Evolutionary conservation across 768 basidiomycete species (phyloP).

Genomic region (Boletus sp.): DNA sequence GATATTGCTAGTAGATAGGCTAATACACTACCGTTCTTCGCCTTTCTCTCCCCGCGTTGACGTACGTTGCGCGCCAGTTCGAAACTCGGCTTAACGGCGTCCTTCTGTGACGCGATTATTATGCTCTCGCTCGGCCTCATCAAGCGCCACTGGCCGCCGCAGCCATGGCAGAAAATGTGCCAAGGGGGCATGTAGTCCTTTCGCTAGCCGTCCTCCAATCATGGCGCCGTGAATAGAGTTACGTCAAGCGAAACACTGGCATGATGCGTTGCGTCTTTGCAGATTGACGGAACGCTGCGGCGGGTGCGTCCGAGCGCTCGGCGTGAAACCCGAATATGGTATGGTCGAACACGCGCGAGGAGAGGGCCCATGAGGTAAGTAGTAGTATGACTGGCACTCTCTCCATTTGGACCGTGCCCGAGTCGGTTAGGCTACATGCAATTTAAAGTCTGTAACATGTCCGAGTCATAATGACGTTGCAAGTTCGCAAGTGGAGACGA

Average conservation of each 20-base stretch:
- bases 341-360: not conserved
- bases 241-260: not conserved
- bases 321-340: not conserved
- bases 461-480: too few species aligned
- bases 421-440: not conserved
- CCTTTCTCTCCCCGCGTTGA: not conserved
- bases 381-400: too few species aligned
- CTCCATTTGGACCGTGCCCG: too few species aligned
- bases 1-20: slow-evolving; percentile 20
- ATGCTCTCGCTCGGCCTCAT: too few species aligned
- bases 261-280: not conserved
- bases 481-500: too few species aligned
- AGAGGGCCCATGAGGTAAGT: not conserved
- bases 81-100: not conserved
- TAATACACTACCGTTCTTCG: slow-evolving; percentile 8
- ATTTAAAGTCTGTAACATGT: too few species aligned
- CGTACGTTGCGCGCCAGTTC: not conserved
- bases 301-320: not conserved
- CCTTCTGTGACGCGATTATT: not conserved
- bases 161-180: too few species aligned
- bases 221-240: not conserved
- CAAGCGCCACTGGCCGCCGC: not conserved
- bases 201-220: not conserved
- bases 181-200: too few species aligned
- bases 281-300: not conserved